Base-by-base conservation (phyloP, 2,329 filamentous ascomycete species). In the Hypoxylon sp. region DNA sequence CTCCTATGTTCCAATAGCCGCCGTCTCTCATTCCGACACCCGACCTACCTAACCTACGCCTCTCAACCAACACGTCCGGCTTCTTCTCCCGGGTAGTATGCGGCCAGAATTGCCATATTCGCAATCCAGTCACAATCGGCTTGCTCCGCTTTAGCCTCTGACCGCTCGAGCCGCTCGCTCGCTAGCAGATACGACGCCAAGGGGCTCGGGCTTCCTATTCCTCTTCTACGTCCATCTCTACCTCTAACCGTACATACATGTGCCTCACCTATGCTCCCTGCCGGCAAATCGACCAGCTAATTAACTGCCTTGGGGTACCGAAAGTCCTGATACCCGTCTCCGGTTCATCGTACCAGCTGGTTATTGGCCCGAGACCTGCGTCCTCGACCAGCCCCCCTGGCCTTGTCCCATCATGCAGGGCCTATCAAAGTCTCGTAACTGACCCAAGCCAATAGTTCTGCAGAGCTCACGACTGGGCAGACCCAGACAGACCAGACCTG, bases 371-470 rank as follows among this genome's bases (percentile, higher is more conserved):
- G 47, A 21, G 45, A 13, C 29, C 52, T 58, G 48, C 49, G 48
- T 51, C 37, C 50, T 40, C 56, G 48, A 55, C 51, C 50, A 64
- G 58, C 55, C 58, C 62, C 58, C 57, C 58, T 54, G 20, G 51
- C 48, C 53, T 54, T 52, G 27, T 49, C 24, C 61, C 58, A 53
- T 40, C 27, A 46, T 38, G 35, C 58, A 48, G 40, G 33, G 48
- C 61, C 61, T 64, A 64, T 64, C 55, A 56, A 47, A 50, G 21
- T 18, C 31, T 13, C 26, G 24, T 8, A 47, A 52, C 41, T 26
- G 55, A 59, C 58, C 61, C 61, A 61, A 64, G 40, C 48, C 48
- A 52, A 47, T 23, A 50, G 29, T 61, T 48, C 55, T 64, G 61
- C 61, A 62, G 48, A 62, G 51, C 48, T 48, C 43, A 57, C 62